Conservation (phyloP, 2,329 filamentous ascomycete species). For the Xylaria arbuscula region DNA sequence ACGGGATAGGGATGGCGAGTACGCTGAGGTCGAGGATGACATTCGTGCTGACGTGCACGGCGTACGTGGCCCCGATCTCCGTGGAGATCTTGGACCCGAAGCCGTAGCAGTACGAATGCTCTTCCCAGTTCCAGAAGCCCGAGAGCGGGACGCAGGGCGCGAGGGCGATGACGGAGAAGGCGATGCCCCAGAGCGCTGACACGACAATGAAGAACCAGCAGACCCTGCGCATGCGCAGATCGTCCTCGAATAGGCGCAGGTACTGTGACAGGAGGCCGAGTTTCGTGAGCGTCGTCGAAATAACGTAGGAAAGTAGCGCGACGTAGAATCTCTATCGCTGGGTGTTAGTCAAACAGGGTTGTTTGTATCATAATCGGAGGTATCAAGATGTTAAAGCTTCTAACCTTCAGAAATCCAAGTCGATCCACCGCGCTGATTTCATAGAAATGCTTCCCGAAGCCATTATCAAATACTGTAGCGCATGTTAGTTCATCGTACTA, state of each 20-base stretch:
- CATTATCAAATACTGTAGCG: constrained; percentile 39
- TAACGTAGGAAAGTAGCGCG: constrained; percentile 48
- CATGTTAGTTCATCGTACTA: constrained; percentile 28
- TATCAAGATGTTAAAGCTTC: not conserved
- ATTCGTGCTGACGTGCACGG: constrained; percentile 48
- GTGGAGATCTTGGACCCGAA: constrained; percentile 47
- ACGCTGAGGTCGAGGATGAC: constrained; percentile 50
- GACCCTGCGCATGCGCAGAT: constrained; percentile 37
- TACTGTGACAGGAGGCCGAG: constrained; percentile 54
- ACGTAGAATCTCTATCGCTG: constrained; percentile 50
- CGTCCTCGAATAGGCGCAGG: constrained; percentile 50
- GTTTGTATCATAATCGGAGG: not conserved
- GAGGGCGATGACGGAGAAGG: constrained; percentile 48
- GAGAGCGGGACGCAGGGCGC: constrained; percentile 50
- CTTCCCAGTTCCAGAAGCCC: constrained; percentile 48
- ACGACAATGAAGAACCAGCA: constrained; percentile 45
- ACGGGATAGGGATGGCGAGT: constrained; percentile 48
- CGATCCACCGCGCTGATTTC: constrained; percentile 37
- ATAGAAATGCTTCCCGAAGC: constrained; percentile 48
- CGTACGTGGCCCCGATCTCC: constrained; percentile 47
- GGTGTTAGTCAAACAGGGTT: constrained; percentile 22
- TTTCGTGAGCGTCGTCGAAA: constrained; percentile 53
- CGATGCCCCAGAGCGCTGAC: constrained; percentile 48
- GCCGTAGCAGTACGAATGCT: constrained; percentile 45
- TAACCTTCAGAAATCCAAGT: constrained; percentile 44